Conservation (phyloP, 1,284 basidiomycete species). For the Malassezia nana region DNA sequence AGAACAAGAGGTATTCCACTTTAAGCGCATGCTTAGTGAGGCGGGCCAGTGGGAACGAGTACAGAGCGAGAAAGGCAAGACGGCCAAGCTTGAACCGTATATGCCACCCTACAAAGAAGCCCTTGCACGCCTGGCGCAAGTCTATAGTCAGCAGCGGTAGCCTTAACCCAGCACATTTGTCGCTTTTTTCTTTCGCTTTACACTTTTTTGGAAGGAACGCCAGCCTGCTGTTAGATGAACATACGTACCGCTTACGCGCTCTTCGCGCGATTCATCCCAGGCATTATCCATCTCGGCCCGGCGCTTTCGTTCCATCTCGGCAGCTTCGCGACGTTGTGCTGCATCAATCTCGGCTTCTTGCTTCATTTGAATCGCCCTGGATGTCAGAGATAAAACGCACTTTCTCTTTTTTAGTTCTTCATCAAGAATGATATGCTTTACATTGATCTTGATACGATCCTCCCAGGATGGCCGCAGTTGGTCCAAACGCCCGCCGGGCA, state of each 20-base stretch:
- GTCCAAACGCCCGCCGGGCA: conserved; percentile 29
- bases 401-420: conserved; percentile 53
- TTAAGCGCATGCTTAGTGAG: conserved; percentile 16
- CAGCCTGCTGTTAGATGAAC: conserved; percentile 19
- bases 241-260: conserved; percentile 23
- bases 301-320: conserved; percentile 47
- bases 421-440: conserved; percentile 54
- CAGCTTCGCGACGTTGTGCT: conserved; percentile 51
- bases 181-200: conserved; percentile 38
- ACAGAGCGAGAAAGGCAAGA: conserved; percentile 22
- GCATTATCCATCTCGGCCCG: conserved; percentile 51
- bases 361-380: conserved; percentile 51
- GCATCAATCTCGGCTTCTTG: conserved; percentile 55
- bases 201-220: conserved; percentile 36
- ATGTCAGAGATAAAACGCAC: neutral
- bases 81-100: conserved; percentile 18
- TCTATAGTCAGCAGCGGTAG: conserved; percentile 23
- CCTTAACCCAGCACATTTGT: conserved; percentile 26
- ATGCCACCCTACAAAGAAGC: conserved; percentile 24
- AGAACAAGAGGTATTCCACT: conserved; percentile 67
- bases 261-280: conserved; percentile 52
- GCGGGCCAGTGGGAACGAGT: conserved; percentile 19
- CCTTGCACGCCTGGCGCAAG: conserved; percentile 23
- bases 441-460: conserved; percentile 51
- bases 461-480: conserved; percentile 50